Base-by-base conservation (phyloP, 2,329 filamentous ascomycete species). In the Scorias spongiosa region DNA sequence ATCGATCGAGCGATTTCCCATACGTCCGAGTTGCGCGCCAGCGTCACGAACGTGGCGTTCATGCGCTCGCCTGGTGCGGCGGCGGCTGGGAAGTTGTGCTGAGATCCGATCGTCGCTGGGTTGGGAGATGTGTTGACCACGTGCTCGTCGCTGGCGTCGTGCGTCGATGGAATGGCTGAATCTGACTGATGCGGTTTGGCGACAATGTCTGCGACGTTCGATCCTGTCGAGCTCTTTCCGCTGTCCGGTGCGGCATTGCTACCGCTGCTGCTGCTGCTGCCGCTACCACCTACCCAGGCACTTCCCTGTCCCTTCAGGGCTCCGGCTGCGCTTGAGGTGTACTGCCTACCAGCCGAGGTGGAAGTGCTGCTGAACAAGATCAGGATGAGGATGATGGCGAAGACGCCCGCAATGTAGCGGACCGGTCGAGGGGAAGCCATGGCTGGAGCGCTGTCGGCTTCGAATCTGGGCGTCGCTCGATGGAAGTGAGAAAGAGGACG, bases 1-100 rank as follows among this genome's bases (percentile, higher is more conserved):
- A 98, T 98, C 10, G 88, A 95, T 58, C 86, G 79, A 49, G 87
- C 84, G 59, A 98, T 94, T 42, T 98, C 91, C 91, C 91, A 98
- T 26, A 96, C 69, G 60, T 98, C 91, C 44, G 71, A 74, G 68
- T 98, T 98, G 57, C 91, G 81, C 43, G 91, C 91, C 48, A 98
- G 76, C 17, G 88, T 94, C 43, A 98, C 87, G 59, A 98, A 98
- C 10, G 91, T 98, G 42, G 93, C 91, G 65, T 98, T 98, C 74
- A 93, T 85, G 57, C 85, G 83, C 48, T 79, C 76, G 42, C 81
- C 81, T 10, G 76, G 68, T 11, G 75, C 74, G 29, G 72, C 71
- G 15, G 63, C 56, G 53, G 55, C 43, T 59, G 65, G 43, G 58
- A 63, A 36, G 54, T 60, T 6, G 57, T 63, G 45, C 49, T 51